Percentiles rank a stretch among this genome's conserved stretches.
Evolutionary conservation across 1,284 basidiomycete species (phyloP).

Genomic region (Apiotrichum montevideense): DNA sequence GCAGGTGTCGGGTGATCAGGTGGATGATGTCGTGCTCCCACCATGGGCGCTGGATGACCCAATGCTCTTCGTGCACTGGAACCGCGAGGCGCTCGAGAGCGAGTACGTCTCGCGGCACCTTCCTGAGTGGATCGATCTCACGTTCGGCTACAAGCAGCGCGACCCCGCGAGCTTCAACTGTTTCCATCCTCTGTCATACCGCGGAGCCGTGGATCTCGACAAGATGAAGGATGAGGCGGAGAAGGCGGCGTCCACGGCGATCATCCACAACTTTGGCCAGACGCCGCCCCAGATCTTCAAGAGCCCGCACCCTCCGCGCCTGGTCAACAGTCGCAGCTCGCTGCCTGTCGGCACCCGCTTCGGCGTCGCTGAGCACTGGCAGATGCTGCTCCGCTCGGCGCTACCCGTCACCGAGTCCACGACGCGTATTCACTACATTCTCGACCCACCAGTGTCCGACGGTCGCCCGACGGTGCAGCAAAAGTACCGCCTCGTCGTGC

Average conservation of each 20-base stretch:
- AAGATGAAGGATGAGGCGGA: constrained; percentile 77
- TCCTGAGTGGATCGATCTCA: constrained; percentile 87
- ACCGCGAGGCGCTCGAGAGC: constrained; percentile 84
- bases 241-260: constrained; percentile 84
- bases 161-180: constrained; percentile 73
- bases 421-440: constrained; percentile 57
- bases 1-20: constrained; percentile 70
- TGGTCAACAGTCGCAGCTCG: constrained; percentile 53
- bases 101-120: constrained; percentile 79
- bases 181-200: constrained; percentile 92
- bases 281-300: constrained; percentile 84
- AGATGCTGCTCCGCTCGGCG: constrained; percentile 40
- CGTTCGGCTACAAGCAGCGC: constrained; percentile 73
- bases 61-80: constrained; percentile 71
- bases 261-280: constrained; percentile 93
- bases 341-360: constrained; percentile 65
- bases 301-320: constrained; percentile 69
- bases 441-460: constrained; percentile 17
- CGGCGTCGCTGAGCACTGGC: constrained; percentile 65
- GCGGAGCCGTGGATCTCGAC: constrained; percentile 84
- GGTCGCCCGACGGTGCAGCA: constrained; percentile 26
- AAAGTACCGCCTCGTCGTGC: constrained; percentile 24
- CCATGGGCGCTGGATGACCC: constrained; percentile 86
- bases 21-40: constrained; percentile 83
- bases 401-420: constrained; percentile 48